Percentiles rank a stretch among this genome's conserved stretches.
Evolutionary conservation across 495 filamentous ascomycete genomes (phyloP).

Genomic region (Venustampulla echinocandica): DNA sequence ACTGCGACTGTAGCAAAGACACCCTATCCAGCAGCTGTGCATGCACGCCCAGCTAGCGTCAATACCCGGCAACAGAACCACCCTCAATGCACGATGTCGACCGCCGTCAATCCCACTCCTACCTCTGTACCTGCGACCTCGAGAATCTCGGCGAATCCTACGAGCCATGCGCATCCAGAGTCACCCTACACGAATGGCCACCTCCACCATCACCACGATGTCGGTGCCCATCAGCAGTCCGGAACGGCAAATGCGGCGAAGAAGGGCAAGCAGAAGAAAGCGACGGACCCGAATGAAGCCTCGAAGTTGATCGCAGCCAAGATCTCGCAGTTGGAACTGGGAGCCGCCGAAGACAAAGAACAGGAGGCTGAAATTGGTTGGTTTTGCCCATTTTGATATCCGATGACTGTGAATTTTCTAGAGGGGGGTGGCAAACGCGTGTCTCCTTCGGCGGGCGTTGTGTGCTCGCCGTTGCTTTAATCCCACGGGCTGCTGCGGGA

Average conservation of each 20-base stretch:
- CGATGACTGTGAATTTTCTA: neutral
- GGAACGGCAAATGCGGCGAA: conserved; percentile 30
- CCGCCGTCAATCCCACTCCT: conserved; percentile 21
- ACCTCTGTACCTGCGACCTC: conserved; percentile 19
- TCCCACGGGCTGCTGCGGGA: no score
- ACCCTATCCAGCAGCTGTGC: conserved; percentile 4
- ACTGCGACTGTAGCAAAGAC: no score
- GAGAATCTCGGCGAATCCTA: conserved; percentile 13
- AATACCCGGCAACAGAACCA: neutral
- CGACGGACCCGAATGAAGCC: conserved; percentile 71
- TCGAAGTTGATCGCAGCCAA: conserved; percentile 85
- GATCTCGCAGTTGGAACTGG: conserved; percentile 90
- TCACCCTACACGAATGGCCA: conserved; percentile 21
- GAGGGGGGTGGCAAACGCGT: no score
- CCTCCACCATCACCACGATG: conserved; percentile 22
- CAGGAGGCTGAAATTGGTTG: conserved; percentile 93
- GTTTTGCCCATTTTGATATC: conserved; percentile 32
- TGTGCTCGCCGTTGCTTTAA: no score
- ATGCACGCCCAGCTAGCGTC: conserved; percentile 4
- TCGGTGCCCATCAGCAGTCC: neutral
- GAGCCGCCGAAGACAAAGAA: conserved; percentile 88
- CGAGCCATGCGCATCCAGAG: conserved; percentile 16
- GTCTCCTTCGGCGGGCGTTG: no score
- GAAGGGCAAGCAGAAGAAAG: conserved; percentile 63
- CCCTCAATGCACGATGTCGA: conserved; percentile 21